Percentiles rank a stretch among this genome's conserved stretches.
Conservation (phyloP, 768 basidiomycete species). For the Dictyophora rubrovolvata region DNA sequence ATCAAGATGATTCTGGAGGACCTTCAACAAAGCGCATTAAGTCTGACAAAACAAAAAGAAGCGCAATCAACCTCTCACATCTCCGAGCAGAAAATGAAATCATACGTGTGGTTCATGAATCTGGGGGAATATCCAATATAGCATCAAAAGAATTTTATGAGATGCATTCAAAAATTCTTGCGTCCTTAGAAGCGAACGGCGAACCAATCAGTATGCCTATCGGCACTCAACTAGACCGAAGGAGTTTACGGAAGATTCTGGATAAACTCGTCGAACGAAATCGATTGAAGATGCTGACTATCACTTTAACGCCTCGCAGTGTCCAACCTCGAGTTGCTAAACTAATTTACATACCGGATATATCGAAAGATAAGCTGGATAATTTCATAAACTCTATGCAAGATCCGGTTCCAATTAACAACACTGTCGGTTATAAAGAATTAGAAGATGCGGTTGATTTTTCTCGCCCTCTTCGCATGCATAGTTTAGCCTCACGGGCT, state of each 20-base stretch:
- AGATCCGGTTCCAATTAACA: slow-evolving; percentile 19
- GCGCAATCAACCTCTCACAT: slow-evolving; percentile 55
- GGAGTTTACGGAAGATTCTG: slow-evolving; percentile 53
- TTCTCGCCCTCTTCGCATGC: slow-evolving; percentile 30
- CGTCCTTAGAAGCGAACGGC: slow-evolving; percentile 43
- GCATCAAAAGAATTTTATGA: slow-evolving; percentile 63
- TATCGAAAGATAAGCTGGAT: slow-evolving; percentile 42
- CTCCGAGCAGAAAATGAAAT: slow-evolving; percentile 77
- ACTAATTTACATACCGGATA: slow-evolving; percentile 56
- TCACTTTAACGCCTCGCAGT: slow-evolving; percentile 47
- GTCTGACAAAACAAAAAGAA: not conserved
- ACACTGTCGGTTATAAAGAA: slow-evolving; percentile 29
- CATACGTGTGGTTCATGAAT: slow-evolving; percentile 48
- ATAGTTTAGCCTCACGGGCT: slow-evolving; percentile 16
- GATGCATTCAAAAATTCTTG: slow-evolving; percentile 53
- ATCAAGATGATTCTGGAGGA: not conserved
- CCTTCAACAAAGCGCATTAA: not conserved
- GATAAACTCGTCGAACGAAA: slow-evolving; percentile 54
- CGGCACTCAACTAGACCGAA: slow-evolving; percentile 63
- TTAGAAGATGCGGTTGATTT: slow-evolving; percentile 48
- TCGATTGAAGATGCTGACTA: slow-evolving; percentile 60
- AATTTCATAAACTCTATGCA: slow-evolving; percentile 48
- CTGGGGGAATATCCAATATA: slow-evolving; percentile 58
- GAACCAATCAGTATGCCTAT: slow-evolving; percentile 62
- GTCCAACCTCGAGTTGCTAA: slow-evolving; percentile 49